Conservation (phyloP, 352 stramenopile species). For the Pythium diclinum region DNA sequence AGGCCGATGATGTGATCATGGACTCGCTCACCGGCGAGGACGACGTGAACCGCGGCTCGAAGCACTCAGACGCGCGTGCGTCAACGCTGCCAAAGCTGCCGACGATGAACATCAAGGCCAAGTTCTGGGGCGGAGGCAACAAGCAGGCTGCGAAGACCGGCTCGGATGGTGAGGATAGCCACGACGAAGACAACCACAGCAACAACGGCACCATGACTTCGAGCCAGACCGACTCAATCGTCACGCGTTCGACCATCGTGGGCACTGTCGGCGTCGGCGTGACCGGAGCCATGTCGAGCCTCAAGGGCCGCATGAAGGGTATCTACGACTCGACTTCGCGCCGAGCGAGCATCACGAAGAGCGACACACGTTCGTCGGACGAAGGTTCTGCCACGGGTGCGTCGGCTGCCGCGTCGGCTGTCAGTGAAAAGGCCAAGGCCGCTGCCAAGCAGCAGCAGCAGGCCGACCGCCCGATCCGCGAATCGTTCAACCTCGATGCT, state of each 20-base stretch:
- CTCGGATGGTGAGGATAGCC: constrained; percentile 45
- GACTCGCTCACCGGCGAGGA: constrained; percentile 78
- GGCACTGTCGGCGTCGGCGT: constrained; percentile 72
- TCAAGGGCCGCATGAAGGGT: constrained; percentile 82
- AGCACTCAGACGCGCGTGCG: constrained; percentile 43
- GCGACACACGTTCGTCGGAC: constrained; percentile 30
- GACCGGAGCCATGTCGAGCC: constrained; percentile 68
- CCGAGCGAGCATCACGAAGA: constrained; percentile 52
- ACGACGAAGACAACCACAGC: constrained; percentile 21
- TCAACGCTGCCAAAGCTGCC: constrained; percentile 70
- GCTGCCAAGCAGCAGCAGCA: constrained; percentile 35
- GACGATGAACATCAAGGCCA: constrained; percentile 56
- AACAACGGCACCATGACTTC: constrained; percentile 42
- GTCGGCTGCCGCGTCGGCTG: constrained; percentile 11
- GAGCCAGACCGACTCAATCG: constrained; percentile 36
- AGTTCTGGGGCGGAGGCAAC: constrained; percentile 68
- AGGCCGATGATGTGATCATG: constrained; percentile 50
- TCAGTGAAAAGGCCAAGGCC: constrained; percentile 10
- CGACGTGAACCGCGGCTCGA: constrained; percentile 58
- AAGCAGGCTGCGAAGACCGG: constrained; percentile 37
- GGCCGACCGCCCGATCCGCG: constrained; percentile 54
- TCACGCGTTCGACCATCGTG: constrained; percentile 73
- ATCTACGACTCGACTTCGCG: constrained; percentile 65
- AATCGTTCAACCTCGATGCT: constrained; percentile 85
- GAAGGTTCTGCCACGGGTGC: constrained; percentile 28